Evolutionary conservation across 1,139 yeast genomes (phyloP).

Genomic region (Suzukiozyma palmioleophila): DNA sequence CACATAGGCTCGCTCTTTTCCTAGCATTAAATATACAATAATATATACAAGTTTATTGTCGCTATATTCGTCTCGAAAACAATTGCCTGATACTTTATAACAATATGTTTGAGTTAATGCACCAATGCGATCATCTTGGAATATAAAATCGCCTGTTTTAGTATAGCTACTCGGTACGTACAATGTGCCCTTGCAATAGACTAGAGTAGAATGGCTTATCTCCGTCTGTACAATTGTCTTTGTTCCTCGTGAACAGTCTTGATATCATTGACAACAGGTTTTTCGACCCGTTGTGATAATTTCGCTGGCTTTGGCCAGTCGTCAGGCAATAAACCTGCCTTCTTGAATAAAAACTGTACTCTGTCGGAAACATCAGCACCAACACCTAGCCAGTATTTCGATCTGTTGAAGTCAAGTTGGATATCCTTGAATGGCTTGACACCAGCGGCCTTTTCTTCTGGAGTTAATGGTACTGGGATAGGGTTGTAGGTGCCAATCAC

Average conservation of each 20-base stretch:
- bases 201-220: slow-evolving; percentile 14
- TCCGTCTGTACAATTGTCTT: slow-evolving; percentile 29
- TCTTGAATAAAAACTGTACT: slow-evolving; percentile 71
- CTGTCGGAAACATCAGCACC: slow-evolving; percentile 96
- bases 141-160: too few species aligned
- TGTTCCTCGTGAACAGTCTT: slow-evolving; percentile 31
- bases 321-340: slow-evolving; percentile 72
- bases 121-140: too few species aligned
- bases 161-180: too few species aligned
- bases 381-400: slow-evolving; percentile 97
- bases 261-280: slow-evolving; percentile 24
- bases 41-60: background rate
- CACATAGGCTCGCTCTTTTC: too few species aligned
- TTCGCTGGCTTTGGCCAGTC: slow-evolving; percentile 59
- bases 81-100: too few species aligned
- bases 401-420: slow-evolving; percentile 77
- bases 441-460: slow-evolving; percentile 50
- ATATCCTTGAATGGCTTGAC: slow-evolving; percentile 71
- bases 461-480: slow-evolving; percentile 63
- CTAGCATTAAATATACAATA: background rate
- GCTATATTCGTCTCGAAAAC: too few species aligned
- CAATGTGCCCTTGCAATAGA: too few species aligned
- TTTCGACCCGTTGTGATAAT: slow-evolving; percentile 31
- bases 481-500: slow-evolving; percentile 95
- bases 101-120: too few species aligned